These are phyloP conservation scores for Aureobasidium sp. DNA, from an alignment of 2,329 filamentous ascomycete genomes.

Conservation along the genomic window DNA sequence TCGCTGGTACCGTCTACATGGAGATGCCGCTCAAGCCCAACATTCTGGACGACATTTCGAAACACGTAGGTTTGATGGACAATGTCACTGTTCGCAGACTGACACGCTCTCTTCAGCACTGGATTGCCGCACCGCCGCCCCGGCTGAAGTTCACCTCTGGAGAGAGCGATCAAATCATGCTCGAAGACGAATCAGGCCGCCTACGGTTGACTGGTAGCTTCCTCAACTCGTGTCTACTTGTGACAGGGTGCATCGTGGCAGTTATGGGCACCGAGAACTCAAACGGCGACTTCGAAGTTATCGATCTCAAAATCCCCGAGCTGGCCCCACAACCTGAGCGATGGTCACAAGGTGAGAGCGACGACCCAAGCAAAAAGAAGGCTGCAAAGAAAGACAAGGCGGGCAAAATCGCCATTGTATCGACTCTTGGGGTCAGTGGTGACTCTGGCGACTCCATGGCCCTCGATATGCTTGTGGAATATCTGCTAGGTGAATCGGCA, in stretches of 20 bases:
- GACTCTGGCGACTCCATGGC: constrained; percentile 66
- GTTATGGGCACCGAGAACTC: constrained; percentile 89
- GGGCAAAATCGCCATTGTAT: constrained; percentile 79
- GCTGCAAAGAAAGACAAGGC: constrained; percentile 37
- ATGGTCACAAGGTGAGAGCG: constrained; percentile 60
- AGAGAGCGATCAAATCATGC: constrained; percentile 60
- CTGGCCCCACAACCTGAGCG: constrained; percentile 73
- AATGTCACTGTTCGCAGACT: background rate
- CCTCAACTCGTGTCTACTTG: constrained; percentile 63
- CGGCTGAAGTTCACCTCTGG: constrained; percentile 68
- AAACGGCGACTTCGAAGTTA: constrained; percentile 84
- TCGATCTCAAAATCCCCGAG: constrained; percentile 85
- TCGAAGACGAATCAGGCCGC: constrained; percentile 93
- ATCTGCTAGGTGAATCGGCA: constrained; percentile 74
- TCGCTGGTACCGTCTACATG: constrained; percentile 92
- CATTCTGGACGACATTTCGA: constrained; percentile 88
- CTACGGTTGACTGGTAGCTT: constrained; percentile 68
- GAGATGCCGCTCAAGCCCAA: constrained; percentile 95
- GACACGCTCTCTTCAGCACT: constrained; percentile 56
- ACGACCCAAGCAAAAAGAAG: constrained; percentile 32
- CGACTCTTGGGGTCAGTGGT: constrained; percentile 77
- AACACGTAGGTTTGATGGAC: constrained; percentile 58
- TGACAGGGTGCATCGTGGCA: constrained; percentile 91
- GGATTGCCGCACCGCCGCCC: constrained; percentile 74
- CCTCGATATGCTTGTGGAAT: constrained; percentile 75